A percentile compares a stretch with the other conserved stretches of the same genome.
These are phyloP conservation scores for Debaryomyces tyrocola DNA, from an alignment of 805 yeast species.

Conservation along the genomic window DNA sequence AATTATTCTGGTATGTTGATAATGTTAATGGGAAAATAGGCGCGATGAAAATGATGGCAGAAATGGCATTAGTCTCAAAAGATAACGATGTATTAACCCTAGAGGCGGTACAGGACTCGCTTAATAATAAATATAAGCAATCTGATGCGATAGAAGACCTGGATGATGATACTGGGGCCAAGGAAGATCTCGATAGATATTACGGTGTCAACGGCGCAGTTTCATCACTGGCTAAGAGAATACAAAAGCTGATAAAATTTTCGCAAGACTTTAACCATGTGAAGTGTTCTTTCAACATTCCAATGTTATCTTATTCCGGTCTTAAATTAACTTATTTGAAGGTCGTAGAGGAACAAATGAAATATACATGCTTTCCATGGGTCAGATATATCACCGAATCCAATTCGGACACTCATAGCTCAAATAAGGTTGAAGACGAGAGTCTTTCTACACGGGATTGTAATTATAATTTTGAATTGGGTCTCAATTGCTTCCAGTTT, in stretches of 20 bases:
- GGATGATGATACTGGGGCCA: constrained; percentile 26
- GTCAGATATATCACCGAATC: constrained; percentile 52
- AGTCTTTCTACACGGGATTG: neutral
- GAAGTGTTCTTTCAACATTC: constrained; percentile 31
- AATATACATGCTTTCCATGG: constrained; percentile 78
- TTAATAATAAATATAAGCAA: constrained; percentile 3
- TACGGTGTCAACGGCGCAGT: constrained; percentile 38
- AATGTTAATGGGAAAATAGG: constrained; percentile 60
- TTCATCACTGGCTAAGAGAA: constrained; percentile 24
- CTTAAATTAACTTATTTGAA: constrained; percentile 64
- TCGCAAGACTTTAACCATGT: constrained; percentile 21
- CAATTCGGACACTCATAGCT: neutral
- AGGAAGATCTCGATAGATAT: constrained; percentile 28
- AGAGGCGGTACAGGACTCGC: neutral
- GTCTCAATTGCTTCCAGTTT: constrained; percentile 13
- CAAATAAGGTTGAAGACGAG: neutral
- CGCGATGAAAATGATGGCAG: constrained; percentile 55
- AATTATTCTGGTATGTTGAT: constrained; percentile 71
- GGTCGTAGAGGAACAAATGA: constrained; percentile 60
- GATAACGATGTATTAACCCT: neutral
- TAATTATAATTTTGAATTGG: constrained; percentile 18
- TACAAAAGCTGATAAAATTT: constrained; percentile 11
- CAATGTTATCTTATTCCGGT: constrained; percentile 62
- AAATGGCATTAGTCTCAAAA: constrained; percentile 30
- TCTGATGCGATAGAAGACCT: constrained; percentile 8